Base-by-base conservation (phyloP, 306 rosid species). In the Acmispon strigosus region DNA sequence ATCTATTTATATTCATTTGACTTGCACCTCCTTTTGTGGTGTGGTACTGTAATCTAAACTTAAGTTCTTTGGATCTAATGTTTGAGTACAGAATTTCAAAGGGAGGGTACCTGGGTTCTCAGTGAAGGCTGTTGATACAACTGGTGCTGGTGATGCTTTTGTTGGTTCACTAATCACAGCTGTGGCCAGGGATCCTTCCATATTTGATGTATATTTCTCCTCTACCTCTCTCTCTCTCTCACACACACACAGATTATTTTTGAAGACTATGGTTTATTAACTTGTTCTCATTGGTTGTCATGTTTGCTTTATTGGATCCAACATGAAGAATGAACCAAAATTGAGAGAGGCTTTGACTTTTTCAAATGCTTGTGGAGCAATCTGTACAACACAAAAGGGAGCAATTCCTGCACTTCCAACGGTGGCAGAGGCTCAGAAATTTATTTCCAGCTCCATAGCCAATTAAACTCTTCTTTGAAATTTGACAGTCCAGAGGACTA, bases 141-240 rank as follows among this genome's bases (percentile, higher is more conserved):
- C 93, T 60, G 93, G 93, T 72, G 93, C 93, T 34, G 93, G 93
- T 43, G 93, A 83, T 83, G 72, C 93, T 58, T 88, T 88, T 83
- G 81, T 88, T 37, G 90, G 90, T 29, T 74, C 93, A 53, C 32
- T 88, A 51, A 74, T 88, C 18, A 49, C 72, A 4, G 71, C 83
- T 55, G 62, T 85, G 71, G 86, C 88, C 19, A 79, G 64, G 39
- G 77, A 88, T 76, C 0, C 73, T 19, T 42, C 72, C 39, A 78
- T 85, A 65, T 79, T 85, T 56, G 74, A 77, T 53, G 93, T 88
- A 79, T 19, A 9, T 44, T 78, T 48, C 32, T 51, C 68, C 27
- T 48, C 51, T 29, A 47, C 68, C 27, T 48, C 51, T 29, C 32
- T 16, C 37, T 41, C 50, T 18, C 15, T 19, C 44, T 24, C 53